Base-by-base conservation (phyloP, 1,284 basidiomycete genomes). In the Pulveroboletus sp. region DNA sequence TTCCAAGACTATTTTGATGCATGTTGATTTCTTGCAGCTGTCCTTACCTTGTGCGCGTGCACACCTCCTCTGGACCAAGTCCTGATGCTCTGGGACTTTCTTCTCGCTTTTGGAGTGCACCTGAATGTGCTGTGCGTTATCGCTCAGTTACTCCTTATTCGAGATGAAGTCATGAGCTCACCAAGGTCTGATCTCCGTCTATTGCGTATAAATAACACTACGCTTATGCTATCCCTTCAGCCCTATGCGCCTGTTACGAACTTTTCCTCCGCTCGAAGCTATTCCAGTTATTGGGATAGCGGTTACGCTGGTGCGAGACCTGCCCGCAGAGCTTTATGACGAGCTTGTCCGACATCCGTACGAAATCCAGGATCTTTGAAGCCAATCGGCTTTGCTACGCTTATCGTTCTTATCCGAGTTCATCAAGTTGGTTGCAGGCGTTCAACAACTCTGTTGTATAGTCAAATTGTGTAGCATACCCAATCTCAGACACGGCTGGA, bases 91-190 rank as follows among this genome's bases (percentile, higher is more conserved):
- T 99, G 96, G 96, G 96, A 99, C 74, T 99, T 98, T 71, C 81
- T 99, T 15, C 82, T 98, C 29, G 94, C 96, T 2, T 98, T 96
- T 68, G 96, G 96, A 15, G 91, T 96, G 9, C 96, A 98, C 69
- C 80, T 98, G 26, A 98, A 98, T 69, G 89, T 99, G 12, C 81
- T 98, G 17, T 98, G 95, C 71, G 94, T 98, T 10, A 96, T 98
- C 56, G 95, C 96, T 4, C 96, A 98, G 69, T 77, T 98, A 2
- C 76, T 95, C 4, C 82, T 97, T 24, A 96, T 98, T 74, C 81
- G 94, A 59, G 88, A 93, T 56, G 91, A 94, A 49, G 84, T 99
- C 31, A 91, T 98, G 85, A 79, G 77, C 50, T 91, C 88, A 5
- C 79, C 86, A 3, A 93, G 92, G 94, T 94, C 56, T 60, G 83